A percentile compares a stretch with the other conserved stretches of the same genome.
phyloP scores from a whole-genome alignment of 2,329 filamentous ascomycete species.

The Pseudopyrenochaeta lycopersici region DNA sequence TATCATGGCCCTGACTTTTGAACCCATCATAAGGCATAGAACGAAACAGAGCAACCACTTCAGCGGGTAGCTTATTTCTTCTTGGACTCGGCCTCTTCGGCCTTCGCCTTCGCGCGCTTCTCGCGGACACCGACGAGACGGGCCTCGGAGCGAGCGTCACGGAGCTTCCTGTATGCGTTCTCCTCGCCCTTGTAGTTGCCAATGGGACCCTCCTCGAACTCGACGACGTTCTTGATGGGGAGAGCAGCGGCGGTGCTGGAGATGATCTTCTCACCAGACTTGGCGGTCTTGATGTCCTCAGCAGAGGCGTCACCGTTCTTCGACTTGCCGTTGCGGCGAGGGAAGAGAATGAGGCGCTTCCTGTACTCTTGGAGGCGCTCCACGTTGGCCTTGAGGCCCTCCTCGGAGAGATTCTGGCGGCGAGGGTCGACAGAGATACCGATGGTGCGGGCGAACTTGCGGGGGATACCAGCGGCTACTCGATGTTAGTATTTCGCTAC shows the following conservation, averaged over 20 bases:
- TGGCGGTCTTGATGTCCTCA: conserved; percentile 79
- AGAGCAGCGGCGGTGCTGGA: conserved; percentile 67
- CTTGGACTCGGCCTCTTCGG: conserved; percentile 77
- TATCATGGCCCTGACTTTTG: conserved; percentile 43
- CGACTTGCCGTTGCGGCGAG: conserved; percentile 88
- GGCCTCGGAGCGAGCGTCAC: conserved; percentile 83
- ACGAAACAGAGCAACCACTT: conserved; percentile 29
- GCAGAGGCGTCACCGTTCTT: conserved; percentile 91
- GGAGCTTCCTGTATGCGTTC: conserved; percentile 86
- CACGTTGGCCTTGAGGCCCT: conserved; percentile 93
- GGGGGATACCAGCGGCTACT: conserved; percentile 93
- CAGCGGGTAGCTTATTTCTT: conserved; percentile 74
- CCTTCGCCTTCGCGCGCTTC: conserved; percentile 92
- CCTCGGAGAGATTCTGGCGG: conserved; percentile 96
- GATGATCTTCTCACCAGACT: conserved; percentile 61
- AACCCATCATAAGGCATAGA: conserved; percentile 39
- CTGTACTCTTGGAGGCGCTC: conserved; percentile 98
- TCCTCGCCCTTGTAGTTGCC: conserved; percentile 75
- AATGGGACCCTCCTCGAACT: conserved; percentile 84
- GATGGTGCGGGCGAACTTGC: conserved; percentile 93
- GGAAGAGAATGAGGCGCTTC: conserved; percentile 95
- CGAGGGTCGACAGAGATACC: conserved; percentile 96
- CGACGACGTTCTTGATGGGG: conserved; percentile 74
- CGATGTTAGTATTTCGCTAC: conserved; percentile 22
- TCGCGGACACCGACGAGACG: conserved; percentile 84